Evolutionary conservation across 2,329 filamentous ascomycete genomes (phyloP).

Genomic region (Dothideomycetes sp.): DNA sequence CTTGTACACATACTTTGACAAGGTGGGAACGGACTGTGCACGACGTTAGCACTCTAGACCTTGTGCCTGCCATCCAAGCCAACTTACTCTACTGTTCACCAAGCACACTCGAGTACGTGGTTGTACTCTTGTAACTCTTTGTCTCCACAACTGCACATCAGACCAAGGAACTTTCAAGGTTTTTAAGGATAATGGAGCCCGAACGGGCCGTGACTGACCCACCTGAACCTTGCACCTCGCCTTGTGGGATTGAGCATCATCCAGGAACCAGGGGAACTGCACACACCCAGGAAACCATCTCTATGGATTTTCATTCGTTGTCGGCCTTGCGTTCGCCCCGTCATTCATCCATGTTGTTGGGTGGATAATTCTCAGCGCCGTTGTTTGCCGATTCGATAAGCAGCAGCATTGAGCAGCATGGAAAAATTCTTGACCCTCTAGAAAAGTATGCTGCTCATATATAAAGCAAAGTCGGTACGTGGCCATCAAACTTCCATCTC

Average conservation of each 20-base stretch:
- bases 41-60: too few species aligned
- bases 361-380: too few species aligned
- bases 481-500: not conserved
- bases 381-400: constrained; percentile 10
- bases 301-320: constrained; percentile 6
- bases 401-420: not conserved
- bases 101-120: too few species aligned
- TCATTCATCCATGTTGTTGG: constrained; percentile 4
- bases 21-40: too few species aligned
- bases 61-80: too few species aligned
- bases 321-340: constrained; percentile 3
- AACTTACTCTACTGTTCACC: too few species aligned
- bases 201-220: constrained; percentile 10
- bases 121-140: too few species aligned
- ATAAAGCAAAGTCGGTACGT: constrained; percentile 5
- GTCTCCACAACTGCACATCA: constrained; percentile 12
- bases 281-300: constrained; percentile 5
- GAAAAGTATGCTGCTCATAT: not conserved
- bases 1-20: too few species aligned
- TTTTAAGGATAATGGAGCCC: too few species aligned
- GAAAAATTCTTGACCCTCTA: constrained; percentile 1
- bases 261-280: constrained; percentile 9
- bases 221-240: too few species aligned
- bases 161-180: not conserved
- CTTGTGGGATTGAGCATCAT: constrained; percentile 6